Evolutionary conservation across 495 filamentous ascomycete species (phyloP), one percentile per base, ranked within the genome.

Genomic region (Immersiella caudata): DNA sequence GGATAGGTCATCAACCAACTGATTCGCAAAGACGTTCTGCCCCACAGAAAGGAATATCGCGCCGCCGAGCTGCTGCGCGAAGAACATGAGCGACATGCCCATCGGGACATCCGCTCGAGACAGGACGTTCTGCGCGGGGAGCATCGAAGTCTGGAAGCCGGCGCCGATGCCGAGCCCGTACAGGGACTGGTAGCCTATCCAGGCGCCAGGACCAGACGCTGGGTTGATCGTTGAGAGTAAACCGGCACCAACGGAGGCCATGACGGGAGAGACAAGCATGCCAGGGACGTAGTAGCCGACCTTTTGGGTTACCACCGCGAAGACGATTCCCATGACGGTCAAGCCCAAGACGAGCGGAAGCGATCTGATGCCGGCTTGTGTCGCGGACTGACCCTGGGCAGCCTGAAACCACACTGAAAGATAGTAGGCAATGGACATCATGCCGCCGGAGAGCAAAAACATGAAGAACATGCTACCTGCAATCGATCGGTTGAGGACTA

Each of bases 351-450:
- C 83, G 60, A 90, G 80, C 0, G 93, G 92, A 5, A 96, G 77
- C 27, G 87, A 89, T 71, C 85, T 84, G 71, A 95, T 88, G 26
- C 92, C 93, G 1, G 91, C 91, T 46, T 86, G 80, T 7, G 87
- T 84, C n/a, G 93, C 89, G 0, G 81, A 80, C 24, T 83, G 84
- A 46, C 83, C 85, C 70, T 92, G 88, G 78, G 94, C 87, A 18
- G 90, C 90, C 73, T 97, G 93, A 81, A 97, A 94, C 86, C 89
- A 97, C 66, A 94, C 87, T 0, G 93, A 91, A 14, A 96, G 77
- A 78, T 91, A 88, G 75, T 86, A 91, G 52, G 87, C 77, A 16
- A 89, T 70, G 55, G 88, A 76, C 68, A 93, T 87, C 76, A 92
- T 90, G 0, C 83, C 75, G 11, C 82, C 84, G 8, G 86, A 87